Evolutionary conservation across 2,329 filamentous ascomycete species (phyloP).

Genomic region (Arthrobotrys sinensis): DNA sequence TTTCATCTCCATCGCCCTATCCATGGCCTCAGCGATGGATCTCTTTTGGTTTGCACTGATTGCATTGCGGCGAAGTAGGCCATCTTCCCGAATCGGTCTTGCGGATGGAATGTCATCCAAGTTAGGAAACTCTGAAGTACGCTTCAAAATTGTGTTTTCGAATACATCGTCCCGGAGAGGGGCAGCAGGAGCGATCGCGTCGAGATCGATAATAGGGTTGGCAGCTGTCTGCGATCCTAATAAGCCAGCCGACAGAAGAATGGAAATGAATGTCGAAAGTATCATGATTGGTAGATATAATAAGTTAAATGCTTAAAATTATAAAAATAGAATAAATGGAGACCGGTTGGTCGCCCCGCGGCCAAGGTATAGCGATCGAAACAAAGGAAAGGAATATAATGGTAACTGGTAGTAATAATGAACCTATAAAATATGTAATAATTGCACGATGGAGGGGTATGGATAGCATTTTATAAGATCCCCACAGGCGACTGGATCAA

Average conservation of each 20-base stretch:
- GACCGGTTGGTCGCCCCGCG: constrained; percentile 15
- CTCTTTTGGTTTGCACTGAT: constrained; percentile 13
- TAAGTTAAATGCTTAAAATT: background rate
- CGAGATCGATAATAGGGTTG: constrained; percentile 9
- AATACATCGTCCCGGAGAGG: constrained; percentile 1
- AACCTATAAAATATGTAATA: background rate
- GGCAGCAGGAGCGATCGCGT: background rate
- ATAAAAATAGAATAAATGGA: background rate
- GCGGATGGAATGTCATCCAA: constrained; percentile 4
- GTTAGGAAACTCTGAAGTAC: background rate
- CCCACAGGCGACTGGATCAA: background rate
- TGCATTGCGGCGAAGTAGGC: background rate
- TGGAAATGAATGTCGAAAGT: background rate
- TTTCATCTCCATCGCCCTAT: constrained; percentile 37
- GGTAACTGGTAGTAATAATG: background rate
- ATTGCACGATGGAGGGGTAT: background rate
- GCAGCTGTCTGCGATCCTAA: constrained; percentile 25
- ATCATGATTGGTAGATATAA: constrained; percentile 15
- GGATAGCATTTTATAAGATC: constrained; percentile 15
- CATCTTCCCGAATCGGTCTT: background rate
- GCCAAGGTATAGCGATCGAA: constrained; percentile 14
- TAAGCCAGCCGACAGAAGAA: constrained; percentile 9
- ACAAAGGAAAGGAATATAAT: background rate
- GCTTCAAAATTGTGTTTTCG: background rate
- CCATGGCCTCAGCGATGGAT: constrained; percentile 30